These are phyloP conservation scores for Suillus subalutaceus DNA, from an alignment of 768 basidiomycete species.

Conservation along the genomic window DNA sequence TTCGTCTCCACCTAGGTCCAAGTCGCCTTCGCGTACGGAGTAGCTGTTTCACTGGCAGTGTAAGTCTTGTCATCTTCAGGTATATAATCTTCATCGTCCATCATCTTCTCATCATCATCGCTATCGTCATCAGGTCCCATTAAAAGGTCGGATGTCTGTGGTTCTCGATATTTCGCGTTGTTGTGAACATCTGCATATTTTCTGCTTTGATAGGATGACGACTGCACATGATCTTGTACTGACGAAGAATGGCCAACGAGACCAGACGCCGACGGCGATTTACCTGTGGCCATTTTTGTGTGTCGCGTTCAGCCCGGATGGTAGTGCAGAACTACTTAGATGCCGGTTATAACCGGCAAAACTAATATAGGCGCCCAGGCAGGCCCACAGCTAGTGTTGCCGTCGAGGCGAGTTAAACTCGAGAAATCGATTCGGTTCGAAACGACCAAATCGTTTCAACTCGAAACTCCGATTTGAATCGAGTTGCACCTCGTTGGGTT, in stretches of 20 bases:
- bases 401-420: too few relatives aligned
- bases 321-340: too few relatives aligned
- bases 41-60: not conserved
- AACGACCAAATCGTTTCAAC: too few relatives aligned
- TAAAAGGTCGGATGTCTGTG: constrained; percentile 25
- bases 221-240: constrained; percentile 20
- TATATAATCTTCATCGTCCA: constrained; percentile 21
- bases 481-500: too few relatives aligned
- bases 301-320: too few relatives aligned
- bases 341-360: too few relatives aligned
- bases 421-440: too few relatives aligned
- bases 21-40: not conserved
- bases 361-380: too few relatives aligned
- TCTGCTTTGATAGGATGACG: not conserved
- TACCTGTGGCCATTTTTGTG: constrained; percentile 41
- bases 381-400: too few relatives aligned
- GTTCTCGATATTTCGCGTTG: constrained; percentile 42
- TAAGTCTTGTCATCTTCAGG: constrained; percentile 17
- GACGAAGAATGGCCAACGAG: constrained; percentile 29
- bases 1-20: not conserved
- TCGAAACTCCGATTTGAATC: too few relatives aligned
- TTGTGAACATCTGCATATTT: constrained; percentile 32
- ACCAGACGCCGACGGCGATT: constrained; percentile 23
- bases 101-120: constrained; percentile 24
- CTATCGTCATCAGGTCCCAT: constrained; percentile 43